Conservation (phyloP, 257 asterid genomes). For the Solanum raphanifolium region DNA sequence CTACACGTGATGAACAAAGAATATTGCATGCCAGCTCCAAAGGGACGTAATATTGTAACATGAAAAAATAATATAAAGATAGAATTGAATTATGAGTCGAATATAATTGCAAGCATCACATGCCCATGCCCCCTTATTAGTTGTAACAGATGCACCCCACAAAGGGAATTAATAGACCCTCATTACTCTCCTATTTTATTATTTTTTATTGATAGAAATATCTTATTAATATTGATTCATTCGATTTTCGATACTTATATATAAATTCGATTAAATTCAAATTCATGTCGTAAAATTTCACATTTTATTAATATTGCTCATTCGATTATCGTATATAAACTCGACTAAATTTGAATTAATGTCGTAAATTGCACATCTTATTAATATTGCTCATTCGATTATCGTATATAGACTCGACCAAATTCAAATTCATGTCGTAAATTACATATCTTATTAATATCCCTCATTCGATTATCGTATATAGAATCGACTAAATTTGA, state of each 20-base stretch:
- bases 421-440: background rate
- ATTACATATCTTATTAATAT: background rate
- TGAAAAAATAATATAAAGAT: background rate
- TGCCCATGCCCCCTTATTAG: background rate
- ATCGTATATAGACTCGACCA: background rate
- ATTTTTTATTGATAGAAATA: background rate
- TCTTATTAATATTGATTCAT: background rate
- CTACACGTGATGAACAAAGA: background rate
- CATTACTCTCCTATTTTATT: background rate
- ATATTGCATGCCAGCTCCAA: background rate
- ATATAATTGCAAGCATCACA: background rate
- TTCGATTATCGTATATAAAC: background rate
- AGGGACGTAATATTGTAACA: background rate
- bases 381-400: background rate
- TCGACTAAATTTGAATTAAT: background rate
- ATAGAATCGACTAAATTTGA: rapidly evolving
- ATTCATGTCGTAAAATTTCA: background rate
- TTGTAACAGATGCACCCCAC: background rate
- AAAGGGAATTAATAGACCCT: background rate
- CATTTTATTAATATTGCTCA: background rate
- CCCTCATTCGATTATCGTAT: background rate
- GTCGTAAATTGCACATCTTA: background rate
- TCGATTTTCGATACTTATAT: background rate
- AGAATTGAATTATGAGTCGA: background rate
- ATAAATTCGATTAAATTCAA: background rate